Evolutionary conservation across 495 filamentous ascomycete species (phyloP).

Genomic region (Talaromyces adpressus): DNA sequence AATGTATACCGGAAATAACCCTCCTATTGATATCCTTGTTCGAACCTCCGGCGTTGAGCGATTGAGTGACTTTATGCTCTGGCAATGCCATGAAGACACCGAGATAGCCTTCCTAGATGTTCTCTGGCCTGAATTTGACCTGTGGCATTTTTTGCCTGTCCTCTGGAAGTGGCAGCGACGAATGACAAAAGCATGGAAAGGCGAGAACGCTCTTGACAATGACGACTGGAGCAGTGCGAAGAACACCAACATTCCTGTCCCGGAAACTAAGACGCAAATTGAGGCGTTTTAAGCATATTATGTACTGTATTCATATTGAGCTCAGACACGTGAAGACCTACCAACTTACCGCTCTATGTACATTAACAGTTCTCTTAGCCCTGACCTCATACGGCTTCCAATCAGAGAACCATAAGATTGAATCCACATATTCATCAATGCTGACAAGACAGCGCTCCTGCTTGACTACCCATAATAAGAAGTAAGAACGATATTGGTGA

Average conservation of each 20-base stretch:
- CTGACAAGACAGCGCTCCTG: background rate
- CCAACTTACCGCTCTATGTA: background rate
- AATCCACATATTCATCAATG: too few relatives aligned
- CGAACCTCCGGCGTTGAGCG: slow-evolving; percentile 88
- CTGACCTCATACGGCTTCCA: background rate
- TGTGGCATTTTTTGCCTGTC: slow-evolving; percentile 91
- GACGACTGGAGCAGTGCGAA: slow-evolving; percentile 5
- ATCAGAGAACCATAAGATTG: background rate
- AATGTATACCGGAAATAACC: slow-evolving; percentile 75
- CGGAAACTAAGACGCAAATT: background rate
- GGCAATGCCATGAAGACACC: slow-evolving; percentile 91
- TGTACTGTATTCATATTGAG: background rate
- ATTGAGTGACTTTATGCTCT: slow-evolving; percentile 95
- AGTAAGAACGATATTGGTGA: background rate
- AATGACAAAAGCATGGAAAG: slow-evolving; percentile 33
- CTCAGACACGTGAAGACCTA: background rate
- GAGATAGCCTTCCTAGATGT: slow-evolving; percentile 88
- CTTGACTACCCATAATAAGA: background rate
- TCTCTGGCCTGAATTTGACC: slow-evolving; percentile 92
- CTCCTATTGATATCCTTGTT: slow-evolving; percentile 83
- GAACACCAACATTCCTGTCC: background rate
- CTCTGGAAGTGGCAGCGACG: slow-evolving; percentile 86
- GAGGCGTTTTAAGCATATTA: slow-evolving; percentile 1
- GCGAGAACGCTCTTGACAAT: background rate
- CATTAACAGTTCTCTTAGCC: background rate